These are phyloP conservation scores for Periconia sp. DNA, from an alignment of 2,329 filamentous ascomycete genomes.

Conservation along the genomic window DNA sequence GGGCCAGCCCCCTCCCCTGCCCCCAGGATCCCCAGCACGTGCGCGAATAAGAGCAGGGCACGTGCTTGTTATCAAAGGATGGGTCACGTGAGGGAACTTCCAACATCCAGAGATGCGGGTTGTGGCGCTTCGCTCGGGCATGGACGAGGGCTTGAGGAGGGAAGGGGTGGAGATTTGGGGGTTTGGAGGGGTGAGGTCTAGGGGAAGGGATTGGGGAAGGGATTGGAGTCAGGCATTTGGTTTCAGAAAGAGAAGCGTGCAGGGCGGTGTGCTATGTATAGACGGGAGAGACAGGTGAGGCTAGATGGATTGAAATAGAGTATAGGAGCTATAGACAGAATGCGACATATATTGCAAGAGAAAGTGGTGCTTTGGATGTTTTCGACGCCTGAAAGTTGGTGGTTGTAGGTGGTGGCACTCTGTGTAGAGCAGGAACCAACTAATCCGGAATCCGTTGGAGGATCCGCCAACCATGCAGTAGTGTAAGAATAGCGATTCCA, in stretches of 20 bases:
- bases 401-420: neutral
- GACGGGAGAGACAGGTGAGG: too few relatives aligned
- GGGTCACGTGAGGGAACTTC: neutral
- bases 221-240: too few relatives aligned
- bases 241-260: conserved; percentile 1
- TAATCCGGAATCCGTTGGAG: too few relatives aligned
- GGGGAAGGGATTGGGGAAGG: too few relatives aligned
- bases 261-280: too few relatives aligned
- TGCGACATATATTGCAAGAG: neutral
- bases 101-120: neutral
- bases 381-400: conserved; percentile 3
- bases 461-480: neutral
- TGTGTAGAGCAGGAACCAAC: too few relatives aligned
- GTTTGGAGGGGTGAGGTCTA: neutral
- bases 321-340: neutral
- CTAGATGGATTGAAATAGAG: too few relatives aligned
- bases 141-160: conserved; percentile 1
- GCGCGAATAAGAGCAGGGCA: too few relatives aligned
- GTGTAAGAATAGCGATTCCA: conserved; percentile 2
- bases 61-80: too few relatives aligned
- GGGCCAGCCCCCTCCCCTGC: too few relatives aligned
- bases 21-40: too few relatives aligned
- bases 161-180: neutral
- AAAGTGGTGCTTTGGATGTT: neutral
- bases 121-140: neutral